These are phyloP conservation scores for Polysphondylium violaceum DNA, from an alignment of 78 protist genomes.

Conservation along the genomic window DNA sequence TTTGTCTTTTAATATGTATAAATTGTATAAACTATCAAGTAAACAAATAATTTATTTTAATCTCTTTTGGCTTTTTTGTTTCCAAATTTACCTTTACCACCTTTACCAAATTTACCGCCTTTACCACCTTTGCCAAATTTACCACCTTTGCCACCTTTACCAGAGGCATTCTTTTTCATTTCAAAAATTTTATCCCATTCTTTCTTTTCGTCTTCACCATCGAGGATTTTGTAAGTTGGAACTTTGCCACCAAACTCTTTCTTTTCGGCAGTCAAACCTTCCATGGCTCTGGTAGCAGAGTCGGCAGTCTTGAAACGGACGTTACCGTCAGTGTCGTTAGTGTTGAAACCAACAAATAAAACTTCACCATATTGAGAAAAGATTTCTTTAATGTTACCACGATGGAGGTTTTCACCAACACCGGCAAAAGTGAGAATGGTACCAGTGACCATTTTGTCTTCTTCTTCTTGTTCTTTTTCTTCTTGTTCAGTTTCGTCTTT, in stretches of 20 bases:
- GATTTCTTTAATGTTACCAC: neutral
- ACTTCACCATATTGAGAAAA: neutral
- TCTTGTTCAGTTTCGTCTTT: slow-evolving; percentile 1
- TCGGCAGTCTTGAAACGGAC: slow-evolving; percentile 38
- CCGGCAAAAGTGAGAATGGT: slow-evolving; percentile 2
- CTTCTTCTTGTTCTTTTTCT: neutral
- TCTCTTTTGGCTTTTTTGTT: slow-evolving; percentile 2
- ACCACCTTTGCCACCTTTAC: slow-evolving; percentile 13
- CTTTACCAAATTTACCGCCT: slow-evolving; percentile 2
- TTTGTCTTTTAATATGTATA: neutral
- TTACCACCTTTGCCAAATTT: slow-evolving; percentile 14
- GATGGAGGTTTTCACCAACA: slow-evolving; percentile 1
- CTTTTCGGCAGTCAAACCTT: slow-evolving; percentile 5
- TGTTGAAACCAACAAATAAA: neutral
- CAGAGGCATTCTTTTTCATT: neutral
- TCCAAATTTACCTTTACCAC: slow-evolving; percentile 4
- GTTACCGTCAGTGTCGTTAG: neutral
- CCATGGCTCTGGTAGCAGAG: slow-evolving; percentile 27
- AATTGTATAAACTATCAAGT: too few relatives aligned
- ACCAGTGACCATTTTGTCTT: slow-evolving; percentile 1
- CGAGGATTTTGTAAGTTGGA: slow-evolving; percentile 24
- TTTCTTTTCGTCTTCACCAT: slow-evolving; percentile 53
- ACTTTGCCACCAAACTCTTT: slow-evolving; percentile 53
- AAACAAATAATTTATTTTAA: neutral
- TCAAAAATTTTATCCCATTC: slow-evolving; percentile 32